These are phyloP conservation scores for Cronartium quercuum DNA, from an alignment of 1,284 basidiomycete species.

Conservation along the genomic window DNA sequence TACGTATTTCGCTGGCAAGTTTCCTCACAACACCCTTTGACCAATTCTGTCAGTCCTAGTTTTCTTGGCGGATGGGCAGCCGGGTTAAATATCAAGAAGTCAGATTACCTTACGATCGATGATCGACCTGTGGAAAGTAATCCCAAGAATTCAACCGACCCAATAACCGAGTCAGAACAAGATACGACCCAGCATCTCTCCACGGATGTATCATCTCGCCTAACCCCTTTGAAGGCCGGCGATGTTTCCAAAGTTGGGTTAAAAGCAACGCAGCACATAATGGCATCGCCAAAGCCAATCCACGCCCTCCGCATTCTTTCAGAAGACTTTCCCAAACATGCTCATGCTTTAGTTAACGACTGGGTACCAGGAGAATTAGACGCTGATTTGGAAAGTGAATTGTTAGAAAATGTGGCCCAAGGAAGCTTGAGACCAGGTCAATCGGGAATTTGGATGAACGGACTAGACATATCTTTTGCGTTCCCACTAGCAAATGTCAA, in stretches of 20 bases:
- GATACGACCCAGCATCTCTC: conserved; percentile 37
- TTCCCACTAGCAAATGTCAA: conserved; percentile 5
- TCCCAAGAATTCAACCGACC: not conserved
- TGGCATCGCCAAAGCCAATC: conserved; percentile 59
- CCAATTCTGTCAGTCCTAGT: conserved; percentile 39
- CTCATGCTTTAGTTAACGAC: conserved; percentile 63
- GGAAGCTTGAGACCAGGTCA: conserved; percentile 39
- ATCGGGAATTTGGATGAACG: conserved; percentile 66
- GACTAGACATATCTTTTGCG: conserved; percentile 54
- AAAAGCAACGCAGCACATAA: conserved; percentile 67
- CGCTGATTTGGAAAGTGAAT: conserved; percentile 56
- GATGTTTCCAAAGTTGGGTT: conserved; percentile 55
- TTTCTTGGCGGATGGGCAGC: conserved; percentile 83
- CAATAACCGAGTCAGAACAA: conserved; percentile 6
- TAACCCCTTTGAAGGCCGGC: conserved; percentile 38
- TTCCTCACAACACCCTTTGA: conserved; percentile 1
- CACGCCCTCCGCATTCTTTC: conserved; percentile 63
- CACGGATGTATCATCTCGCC: not conserved
- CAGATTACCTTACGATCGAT: conserved; percentile 89
- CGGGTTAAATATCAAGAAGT: conserved; percentile 87
- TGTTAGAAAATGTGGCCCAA: conserved; percentile 55
- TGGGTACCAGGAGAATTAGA: conserved; percentile 55
- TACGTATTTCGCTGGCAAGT: conserved; percentile 49
- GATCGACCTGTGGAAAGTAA: conserved; percentile 55
- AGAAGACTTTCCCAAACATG: conserved; percentile 82